Conservation (phyloP, 148 eudicot species). For the Tetragonia tetragonoides region DNA sequence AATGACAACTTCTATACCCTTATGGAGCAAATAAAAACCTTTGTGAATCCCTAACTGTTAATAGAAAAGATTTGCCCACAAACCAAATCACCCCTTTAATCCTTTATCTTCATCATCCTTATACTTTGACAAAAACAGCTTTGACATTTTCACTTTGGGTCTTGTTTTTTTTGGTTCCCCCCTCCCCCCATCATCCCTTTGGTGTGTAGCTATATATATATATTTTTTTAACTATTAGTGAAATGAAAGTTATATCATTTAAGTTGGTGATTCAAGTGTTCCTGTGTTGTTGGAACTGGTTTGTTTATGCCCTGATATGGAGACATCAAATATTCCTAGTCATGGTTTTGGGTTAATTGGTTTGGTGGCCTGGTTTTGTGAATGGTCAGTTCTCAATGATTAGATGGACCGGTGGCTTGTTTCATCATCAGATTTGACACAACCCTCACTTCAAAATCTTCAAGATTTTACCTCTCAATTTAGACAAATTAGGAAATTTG, state of each 20-base stretch:
- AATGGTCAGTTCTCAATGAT: conserved; percentile 3
- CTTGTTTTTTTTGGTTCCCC: conserved; percentile 8
- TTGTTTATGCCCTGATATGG: neutral
- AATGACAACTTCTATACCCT: conserved; percentile 65
- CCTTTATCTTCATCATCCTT: conserved; percentile 6
- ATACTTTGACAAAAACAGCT: conserved; percentile 28
- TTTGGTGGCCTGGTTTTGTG: neutral
- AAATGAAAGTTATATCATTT: conserved; percentile 8
- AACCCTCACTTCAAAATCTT: neutral
- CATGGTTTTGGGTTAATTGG: neutral
- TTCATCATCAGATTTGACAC: conserved; percentile 27
- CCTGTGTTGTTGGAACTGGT: conserved; percentile 10
- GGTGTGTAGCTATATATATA: conserved; percentile 22
- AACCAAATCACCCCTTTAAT: neutral
- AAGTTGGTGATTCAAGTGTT: conserved; percentile 17
- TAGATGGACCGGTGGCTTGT: neutral
- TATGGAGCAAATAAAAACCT: conserved; percentile 62
- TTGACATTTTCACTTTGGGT: conserved; percentile 23
- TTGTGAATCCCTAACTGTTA: conserved; percentile 47
- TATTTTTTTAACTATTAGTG: neutral
- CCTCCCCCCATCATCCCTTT: neutral
- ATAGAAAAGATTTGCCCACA: conserved; percentile 11
- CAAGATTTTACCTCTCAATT: neutral
- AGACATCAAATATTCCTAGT: neutral
- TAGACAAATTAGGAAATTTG: neutral